Base-by-base conservation (phyloP, 108 stramenopile genomes). In the Hondaea fermentalgiana region DNA sequence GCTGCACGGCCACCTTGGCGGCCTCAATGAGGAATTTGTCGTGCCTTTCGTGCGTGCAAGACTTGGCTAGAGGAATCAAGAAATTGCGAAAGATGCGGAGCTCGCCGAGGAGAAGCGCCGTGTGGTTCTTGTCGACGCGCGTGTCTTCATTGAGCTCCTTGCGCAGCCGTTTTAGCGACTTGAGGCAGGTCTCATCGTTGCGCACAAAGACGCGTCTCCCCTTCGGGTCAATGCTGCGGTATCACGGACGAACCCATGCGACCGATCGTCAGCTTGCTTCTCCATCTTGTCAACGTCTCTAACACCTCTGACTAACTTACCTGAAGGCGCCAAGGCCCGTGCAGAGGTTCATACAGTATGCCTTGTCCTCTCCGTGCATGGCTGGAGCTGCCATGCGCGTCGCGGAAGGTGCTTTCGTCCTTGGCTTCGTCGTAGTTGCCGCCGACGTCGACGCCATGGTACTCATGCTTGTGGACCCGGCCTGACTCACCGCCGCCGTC, bases 261-360 rank as follows among this genome's bases (percentile, higher is more conserved):
- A 8, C 16, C 55, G 16, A 8, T 8, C 55, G 55, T 57, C 55
- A 57, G 55, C 55, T 55, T 55, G 28, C 55, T 57, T 57, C 55
- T 16, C 55, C 16, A 57, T 16, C 55, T 57, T 35, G 35, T 35
- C 35, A 35, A 35, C 2, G 35, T 35, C 35, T 35, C 35, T 2
- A 0, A 35, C 35, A 35, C 35, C 35, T 35, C 28, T 53, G 17
- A 12, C 51, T 12, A 47, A 83, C 76, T 83, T 53, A 83, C 76
- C 12, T 12, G 51, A 83, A 83, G 25, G 76, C 23, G 10, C 76
- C 76, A 17, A 83, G 51, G 19, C 76, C 76, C 76, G 76, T 53
- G 76, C 76, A 83, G 12, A 83, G 76, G 51, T 83, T 83, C 76
- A 83, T 53, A 45, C 76, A 83, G 76, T 83, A 83, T 23, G 76